Conservation (phyloP, 23 red algal species). For the Gracilaria caudata region DNA sequence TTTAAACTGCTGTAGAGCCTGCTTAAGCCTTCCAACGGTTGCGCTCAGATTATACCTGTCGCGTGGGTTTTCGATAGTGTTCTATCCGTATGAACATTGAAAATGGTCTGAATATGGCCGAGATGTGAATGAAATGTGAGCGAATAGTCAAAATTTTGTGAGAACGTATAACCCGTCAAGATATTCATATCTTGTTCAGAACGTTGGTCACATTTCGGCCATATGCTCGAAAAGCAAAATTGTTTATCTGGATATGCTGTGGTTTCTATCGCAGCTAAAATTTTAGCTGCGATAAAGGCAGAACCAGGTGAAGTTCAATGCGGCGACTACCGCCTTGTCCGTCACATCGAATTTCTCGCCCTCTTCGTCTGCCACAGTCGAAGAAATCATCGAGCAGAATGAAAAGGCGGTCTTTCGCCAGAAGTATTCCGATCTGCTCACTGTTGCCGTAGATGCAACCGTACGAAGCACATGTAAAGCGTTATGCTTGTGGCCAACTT, state of each 20-base stretch:
- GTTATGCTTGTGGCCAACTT: slow-evolving; percentile 20
- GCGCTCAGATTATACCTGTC: slow-evolving; percentile 41
- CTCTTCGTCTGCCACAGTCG: background rate
- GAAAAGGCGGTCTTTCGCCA: slow-evolving; percentile 76
- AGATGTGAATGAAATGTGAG: too few relatives aligned
- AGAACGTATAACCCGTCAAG: too few relatives aligned
- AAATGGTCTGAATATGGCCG: too few relatives aligned
- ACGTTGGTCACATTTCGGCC: too few relatives aligned
- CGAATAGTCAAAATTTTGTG: too few relatives aligned
- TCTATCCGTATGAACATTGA: too few relatives aligned
- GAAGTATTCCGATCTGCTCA: slow-evolving; percentile 69
- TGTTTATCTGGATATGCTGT: too few relatives aligned
- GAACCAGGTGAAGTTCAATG: background rate
- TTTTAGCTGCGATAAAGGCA: slow-evolving; percentile 19
- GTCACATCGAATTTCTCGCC: slow-evolving; percentile 45
- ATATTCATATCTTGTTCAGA: too few relatives aligned
- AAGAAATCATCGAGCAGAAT: slow-evolving; percentile 75
- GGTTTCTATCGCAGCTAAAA: too few relatives aligned
- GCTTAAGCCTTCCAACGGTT: slow-evolving; percentile 66
- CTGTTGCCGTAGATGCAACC: slow-evolving; percentile 47
- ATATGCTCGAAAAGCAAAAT: too few relatives aligned
- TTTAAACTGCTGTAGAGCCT: slow-evolving; percentile 74
- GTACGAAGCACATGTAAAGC: slow-evolving; percentile 43
- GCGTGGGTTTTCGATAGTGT: slow-evolving; percentile 61
- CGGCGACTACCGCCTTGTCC: slow-evolving; percentile 40